Conservation (phyloP, 805 yeast genomes). For the Candida germanica region DNA sequence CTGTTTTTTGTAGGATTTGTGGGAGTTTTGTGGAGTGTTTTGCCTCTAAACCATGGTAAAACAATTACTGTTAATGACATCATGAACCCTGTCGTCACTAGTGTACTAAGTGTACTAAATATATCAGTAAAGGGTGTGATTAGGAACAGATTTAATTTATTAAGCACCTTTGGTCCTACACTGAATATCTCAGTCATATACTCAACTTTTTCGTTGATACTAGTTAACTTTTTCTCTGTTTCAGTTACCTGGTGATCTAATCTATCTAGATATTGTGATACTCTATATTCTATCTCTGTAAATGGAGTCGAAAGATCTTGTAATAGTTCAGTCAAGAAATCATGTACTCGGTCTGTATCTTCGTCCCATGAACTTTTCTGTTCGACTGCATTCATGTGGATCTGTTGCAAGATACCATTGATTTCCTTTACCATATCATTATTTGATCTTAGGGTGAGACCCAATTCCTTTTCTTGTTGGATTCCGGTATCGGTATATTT, state of each 20-base stretch:
- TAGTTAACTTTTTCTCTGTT: slow-evolving; percentile 9
- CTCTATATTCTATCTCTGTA: slow-evolving; percentile 6
- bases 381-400: slow-evolving; percentile 5
- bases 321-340: slow-evolving; percentile 8
- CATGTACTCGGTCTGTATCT: not conserved
- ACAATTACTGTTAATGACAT: too few relatives aligned
- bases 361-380: not conserved
- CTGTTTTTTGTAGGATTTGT: too few relatives aligned
- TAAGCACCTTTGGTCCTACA: too few relatives aligned
- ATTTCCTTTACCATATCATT: slow-evolving; percentile 5
- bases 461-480: not conserved
- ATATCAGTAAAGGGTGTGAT: too few relatives aligned
- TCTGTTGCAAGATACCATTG: not conserved
- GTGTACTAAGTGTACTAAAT: too few relatives aligned
- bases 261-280: slow-evolving; percentile 6
- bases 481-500: not conserved
- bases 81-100: too few relatives aligned
- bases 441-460: slow-evolving; percentile 1
- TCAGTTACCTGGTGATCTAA: slow-evolving; percentile 11
- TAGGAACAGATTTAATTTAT: too few relatives aligned
- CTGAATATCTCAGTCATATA: too few relatives aligned
- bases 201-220: slow-evolving; percentile 8
- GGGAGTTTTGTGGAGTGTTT: too few relatives aligned
- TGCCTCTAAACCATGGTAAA: too few relatives aligned
- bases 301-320: slow-evolving; percentile 3